Conservation (phyloP, 495 filamentous ascomycete species). For the Sordaria brevicollis region DNA sequence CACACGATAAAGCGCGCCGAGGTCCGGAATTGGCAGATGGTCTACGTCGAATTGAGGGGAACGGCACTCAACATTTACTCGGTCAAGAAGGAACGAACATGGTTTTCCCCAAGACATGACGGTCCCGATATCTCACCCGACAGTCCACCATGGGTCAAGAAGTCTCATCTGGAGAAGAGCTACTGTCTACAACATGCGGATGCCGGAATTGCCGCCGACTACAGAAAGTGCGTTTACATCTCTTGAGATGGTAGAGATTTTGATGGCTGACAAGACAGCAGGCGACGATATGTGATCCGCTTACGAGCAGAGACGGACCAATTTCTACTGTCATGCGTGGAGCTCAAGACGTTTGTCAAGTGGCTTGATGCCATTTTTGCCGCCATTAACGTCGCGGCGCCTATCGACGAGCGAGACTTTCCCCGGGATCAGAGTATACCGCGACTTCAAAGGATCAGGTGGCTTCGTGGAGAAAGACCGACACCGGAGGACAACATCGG, state of each 20-base stretch:
- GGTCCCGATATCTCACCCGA: conserved; percentile 28
- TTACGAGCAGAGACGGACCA: conserved; percentile 54
- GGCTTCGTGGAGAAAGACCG: conserved; percentile 21
- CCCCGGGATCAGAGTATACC: conserved; percentile 45
- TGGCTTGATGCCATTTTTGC: conserved; percentile 57
- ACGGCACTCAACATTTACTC: conserved; percentile 49
- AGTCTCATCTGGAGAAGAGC: conserved; percentile 37
- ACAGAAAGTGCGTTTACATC: conserved; percentile 38
- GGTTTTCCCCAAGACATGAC: conserved; percentile 23
- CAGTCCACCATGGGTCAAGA: conserved; percentile 31
- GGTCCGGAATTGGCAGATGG: conserved; percentile 44
- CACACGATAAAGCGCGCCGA: conserved; percentile 42
- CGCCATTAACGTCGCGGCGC: conserved; percentile 52
- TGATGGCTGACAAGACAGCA: conserved; percentile 11
- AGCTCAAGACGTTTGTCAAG: conserved; percentile 41
- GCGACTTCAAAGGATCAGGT: conserved; percentile 30
- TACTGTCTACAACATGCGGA: conserved; percentile 58
- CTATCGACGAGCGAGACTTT: conserved; percentile 48
- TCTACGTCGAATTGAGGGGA: conserved; percentile 48
- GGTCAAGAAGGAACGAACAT: conserved; percentile 33
- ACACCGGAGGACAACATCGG: conserved; percentile 14
- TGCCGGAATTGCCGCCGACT: conserved; percentile 53
- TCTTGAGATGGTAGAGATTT: not conserved
- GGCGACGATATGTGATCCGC: conserved; percentile 49
- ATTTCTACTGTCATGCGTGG: conserved; percentile 46